These are phyloP conservation scores for Pelargonium cotyledonis DNA, from an alignment of 441 rosid genomes.

Conservation along the genomic window DNA sequence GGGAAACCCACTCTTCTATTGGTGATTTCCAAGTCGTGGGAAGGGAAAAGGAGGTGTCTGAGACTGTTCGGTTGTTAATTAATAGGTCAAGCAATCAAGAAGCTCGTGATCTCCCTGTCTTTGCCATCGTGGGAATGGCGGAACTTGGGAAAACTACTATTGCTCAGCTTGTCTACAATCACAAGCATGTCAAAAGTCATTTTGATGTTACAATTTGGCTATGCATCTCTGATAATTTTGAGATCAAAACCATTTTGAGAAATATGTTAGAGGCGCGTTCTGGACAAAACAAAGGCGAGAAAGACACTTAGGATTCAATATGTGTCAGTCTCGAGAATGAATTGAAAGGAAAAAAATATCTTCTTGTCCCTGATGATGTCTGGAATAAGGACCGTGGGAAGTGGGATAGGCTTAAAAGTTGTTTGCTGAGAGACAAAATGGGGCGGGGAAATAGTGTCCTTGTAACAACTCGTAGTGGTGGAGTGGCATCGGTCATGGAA, in stretches of 20 bases:
- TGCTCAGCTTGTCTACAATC: neutral
- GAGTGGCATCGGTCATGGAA: slow-evolving; percentile 13
- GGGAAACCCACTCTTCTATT: neutral
- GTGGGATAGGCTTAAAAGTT: slow-evolving; percentile 9
- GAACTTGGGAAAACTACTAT: slow-evolving; percentile 19
- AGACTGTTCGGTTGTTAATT: neutral
- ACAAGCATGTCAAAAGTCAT: neutral
- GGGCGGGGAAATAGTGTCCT: neutral
- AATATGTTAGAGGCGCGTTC: neutral
- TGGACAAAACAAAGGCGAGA: neutral
- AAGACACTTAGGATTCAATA: neutral
- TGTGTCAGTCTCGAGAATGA: neutral
- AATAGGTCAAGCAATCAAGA: neutral
- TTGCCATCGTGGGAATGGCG: slow-evolving; percentile 15
- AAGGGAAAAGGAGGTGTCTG: neutral
- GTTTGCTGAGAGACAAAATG: neutral
- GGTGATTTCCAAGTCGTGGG: neutral
- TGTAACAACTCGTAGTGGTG: slow-evolving; percentile 9
- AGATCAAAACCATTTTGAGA: neutral
- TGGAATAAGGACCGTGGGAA: slow-evolving; percentile 9
- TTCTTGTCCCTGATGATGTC: slow-evolving; percentile 14
- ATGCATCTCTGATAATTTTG: slow-evolving; percentile 7
- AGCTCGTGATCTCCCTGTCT: slow-evolving; percentile 2
- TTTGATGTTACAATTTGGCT: slow-evolving; percentile 11
- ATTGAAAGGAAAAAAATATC: neutral